Evolutionary conservation across 768 basidiomycete species (phyloP).

Genomic region (Suillus spraguei): DNA sequence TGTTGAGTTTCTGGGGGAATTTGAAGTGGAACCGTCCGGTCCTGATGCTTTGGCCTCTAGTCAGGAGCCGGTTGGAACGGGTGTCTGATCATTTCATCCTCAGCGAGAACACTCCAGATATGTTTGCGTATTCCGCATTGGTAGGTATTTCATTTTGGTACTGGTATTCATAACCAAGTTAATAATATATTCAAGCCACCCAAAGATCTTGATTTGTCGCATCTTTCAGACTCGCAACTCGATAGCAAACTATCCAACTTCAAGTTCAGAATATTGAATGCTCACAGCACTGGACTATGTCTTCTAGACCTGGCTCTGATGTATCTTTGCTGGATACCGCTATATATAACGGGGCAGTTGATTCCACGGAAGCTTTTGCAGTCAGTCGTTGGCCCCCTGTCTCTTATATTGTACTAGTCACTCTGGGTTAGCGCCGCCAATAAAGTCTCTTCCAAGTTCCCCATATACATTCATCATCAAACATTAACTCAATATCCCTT

Average conservation of each 20-base stretch:
- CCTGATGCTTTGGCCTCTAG: not conserved
- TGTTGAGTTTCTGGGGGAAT: not conserved
- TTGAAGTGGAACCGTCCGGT: no score
- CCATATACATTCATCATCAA: conserved; percentile 36
- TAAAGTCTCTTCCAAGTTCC: not conserved
- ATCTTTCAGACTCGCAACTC: not conserved
- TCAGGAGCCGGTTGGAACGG: not conserved
- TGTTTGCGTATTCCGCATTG: no score
- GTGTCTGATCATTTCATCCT: no score
- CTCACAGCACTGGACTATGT: not conserved
- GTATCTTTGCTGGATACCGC: not conserved
- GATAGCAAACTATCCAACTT: not conserved
- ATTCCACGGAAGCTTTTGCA: no score
- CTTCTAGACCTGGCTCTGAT: not conserved
- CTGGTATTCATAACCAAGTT: no score
- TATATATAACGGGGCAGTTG: not conserved
- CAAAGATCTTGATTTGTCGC: no score
- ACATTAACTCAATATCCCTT: conserved; percentile 51
- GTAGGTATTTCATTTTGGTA: no score
- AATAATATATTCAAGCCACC: no score
- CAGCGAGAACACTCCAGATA: no score
- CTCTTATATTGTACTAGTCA: no score
- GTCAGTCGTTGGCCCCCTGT: no score
- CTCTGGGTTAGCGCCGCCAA: not conserved
- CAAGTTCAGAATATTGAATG: not conserved